Conservation (phyloP, 2,329 filamentous ascomycete genomes). For the Clonostachys chloroleuca region DNA sequence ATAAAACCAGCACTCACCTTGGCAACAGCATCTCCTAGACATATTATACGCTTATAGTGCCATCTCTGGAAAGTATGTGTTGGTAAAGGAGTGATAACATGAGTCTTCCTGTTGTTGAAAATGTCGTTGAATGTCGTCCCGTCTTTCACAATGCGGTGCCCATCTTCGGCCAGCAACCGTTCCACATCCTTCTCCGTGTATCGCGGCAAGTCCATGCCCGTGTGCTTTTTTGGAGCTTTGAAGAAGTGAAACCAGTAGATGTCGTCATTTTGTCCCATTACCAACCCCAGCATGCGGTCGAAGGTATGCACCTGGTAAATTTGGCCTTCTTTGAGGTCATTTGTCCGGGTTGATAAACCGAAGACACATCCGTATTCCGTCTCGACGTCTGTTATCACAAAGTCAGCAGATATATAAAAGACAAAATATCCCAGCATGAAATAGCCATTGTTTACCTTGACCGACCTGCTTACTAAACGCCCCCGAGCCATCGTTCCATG, state of each 20-base stretch:
- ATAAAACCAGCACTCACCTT: slow-evolving; percentile 18
- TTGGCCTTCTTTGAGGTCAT: slow-evolving; percentile 9
- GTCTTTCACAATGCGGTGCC: slow-evolving; percentile 10
- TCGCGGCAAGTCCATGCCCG: slow-evolving; percentile 20
- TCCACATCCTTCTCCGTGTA: slow-evolving; percentile 24
- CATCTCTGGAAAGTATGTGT: slow-evolving; percentile 26
- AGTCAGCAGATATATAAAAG: too few relatives aligned
- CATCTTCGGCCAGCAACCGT: slow-evolving; percentile 13
- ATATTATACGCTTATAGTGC: slow-evolving; percentile 28
- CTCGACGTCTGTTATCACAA: slow-evolving; percentile 6
- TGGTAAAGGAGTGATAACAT: slow-evolving; percentile 21
- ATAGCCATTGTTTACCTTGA: background rate
- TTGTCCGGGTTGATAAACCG: slow-evolving; percentile 23
- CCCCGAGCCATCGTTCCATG: background rate
- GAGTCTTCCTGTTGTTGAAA: slow-evolving; percentile 14
- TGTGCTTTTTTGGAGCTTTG: slow-evolving; percentile 16
- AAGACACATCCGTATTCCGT: slow-evolving; percentile 27
- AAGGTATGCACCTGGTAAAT: slow-evolving; percentile 11
- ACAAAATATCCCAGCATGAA: too few relatives aligned
- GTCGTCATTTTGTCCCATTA: slow-evolving; percentile 17
- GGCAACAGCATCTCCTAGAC: slow-evolving; percentile 34
- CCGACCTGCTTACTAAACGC: background rate
- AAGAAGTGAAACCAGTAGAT: slow-evolving; percentile 29
- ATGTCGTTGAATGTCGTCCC: slow-evolving; percentile 18
- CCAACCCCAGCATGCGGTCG: slow-evolving; percentile 15